Conservation (phyloP, 179 eudicot genomes). For the Spinacia oleracea region DNA sequence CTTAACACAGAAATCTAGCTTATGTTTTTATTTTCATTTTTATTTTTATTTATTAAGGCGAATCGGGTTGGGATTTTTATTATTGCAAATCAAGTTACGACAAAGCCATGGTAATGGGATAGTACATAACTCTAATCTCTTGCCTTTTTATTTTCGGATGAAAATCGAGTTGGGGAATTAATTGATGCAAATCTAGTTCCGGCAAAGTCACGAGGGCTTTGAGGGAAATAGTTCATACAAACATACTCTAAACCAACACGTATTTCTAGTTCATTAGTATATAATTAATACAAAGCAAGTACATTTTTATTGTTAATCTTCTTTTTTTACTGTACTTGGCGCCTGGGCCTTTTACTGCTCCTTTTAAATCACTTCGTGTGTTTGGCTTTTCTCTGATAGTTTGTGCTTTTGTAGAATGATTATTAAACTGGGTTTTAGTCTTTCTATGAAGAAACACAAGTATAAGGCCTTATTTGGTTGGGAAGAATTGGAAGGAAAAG, state of each 20-base stretch:
- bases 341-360: background rate
- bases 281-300: background rate
- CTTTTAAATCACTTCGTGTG: background rate
- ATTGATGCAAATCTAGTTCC: background rate
- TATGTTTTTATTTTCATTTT: background rate
- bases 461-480: too few species aligned
- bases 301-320: background rate
- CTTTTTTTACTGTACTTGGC: background rate
- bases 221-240: background rate
- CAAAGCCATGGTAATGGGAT: background rate
- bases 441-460: background rate
- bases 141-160: background rate
- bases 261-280: background rate
- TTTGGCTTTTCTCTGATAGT: background rate
- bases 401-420: background rate
- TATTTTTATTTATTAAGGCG: background rate
- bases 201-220: background rate
- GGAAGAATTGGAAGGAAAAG: too few species aligned
- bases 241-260: background rate
- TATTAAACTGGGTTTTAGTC: background rate
- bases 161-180: background rate
- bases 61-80: background rate
- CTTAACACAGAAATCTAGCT: conserved; percentile 13
- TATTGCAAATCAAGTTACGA: background rate
- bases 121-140: background rate